phyloP scores from a whole-genome alignment of 345 rosid genomes.

The Cardamine occulta region DNA sequence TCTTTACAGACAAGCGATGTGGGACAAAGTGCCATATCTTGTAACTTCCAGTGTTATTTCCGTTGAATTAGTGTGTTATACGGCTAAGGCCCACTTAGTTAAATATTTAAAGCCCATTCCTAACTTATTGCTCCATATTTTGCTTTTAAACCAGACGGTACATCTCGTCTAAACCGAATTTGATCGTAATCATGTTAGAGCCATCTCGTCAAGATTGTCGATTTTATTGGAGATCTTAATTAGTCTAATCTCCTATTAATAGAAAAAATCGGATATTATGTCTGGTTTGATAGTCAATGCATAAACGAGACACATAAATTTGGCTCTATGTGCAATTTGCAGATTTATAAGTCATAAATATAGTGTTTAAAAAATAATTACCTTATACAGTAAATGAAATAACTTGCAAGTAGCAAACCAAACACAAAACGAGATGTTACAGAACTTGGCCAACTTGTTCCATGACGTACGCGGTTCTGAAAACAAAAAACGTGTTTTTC shows the following conservation, averaged over 20 bases:
- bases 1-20: neutral
- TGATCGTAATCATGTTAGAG: neutral
- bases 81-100: neutral
- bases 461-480: constrained; percentile 5
- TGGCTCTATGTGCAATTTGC: neutral
- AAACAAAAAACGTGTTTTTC: constrained; percentile 8
- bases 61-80: neutral
- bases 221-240: neutral
- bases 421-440: constrained; percentile 7
- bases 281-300: neutral
- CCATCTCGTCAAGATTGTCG: neutral
- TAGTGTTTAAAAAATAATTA: neutral
- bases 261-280: neutral
- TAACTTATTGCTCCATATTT: neutral
- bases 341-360: neutral
- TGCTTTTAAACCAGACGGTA: neutral
- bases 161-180: neutral
- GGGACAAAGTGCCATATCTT: neutral
- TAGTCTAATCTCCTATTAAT: neutral
- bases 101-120: neutral
- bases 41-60: neutral
- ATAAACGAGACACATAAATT: neutral
- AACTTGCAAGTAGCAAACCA: constrained; percentile 16
- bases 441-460: constrained; percentile 31
- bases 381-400: neutral